phyloP scores from a whole-genome alignment of 768 basidiomycete species.

The Lanmaoa rubissima region DNA sequence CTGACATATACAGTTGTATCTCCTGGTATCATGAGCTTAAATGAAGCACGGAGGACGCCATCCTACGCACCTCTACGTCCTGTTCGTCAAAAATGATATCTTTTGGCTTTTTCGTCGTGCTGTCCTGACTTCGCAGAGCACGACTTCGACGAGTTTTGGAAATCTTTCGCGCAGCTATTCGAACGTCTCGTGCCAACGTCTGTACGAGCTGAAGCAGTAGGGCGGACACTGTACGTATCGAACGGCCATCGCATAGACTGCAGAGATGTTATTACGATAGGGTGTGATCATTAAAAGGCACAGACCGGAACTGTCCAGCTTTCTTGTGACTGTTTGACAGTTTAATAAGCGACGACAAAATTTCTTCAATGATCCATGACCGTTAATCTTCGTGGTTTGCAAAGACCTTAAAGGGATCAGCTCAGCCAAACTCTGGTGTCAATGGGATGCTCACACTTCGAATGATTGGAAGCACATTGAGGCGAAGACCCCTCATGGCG shows the following conservation, averaged over 20 bases:
- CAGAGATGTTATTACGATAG: not conserved
- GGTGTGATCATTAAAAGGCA: not conserved
- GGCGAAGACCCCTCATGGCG: conserved; percentile 76
- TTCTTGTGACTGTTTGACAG: conserved; percentile 87
- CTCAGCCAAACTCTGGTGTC: not conserved
- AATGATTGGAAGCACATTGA: conserved; percentile 81
- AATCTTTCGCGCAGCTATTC: conserved; percentile 61
- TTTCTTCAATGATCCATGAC: conserved; percentile 98
- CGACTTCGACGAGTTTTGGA: conserved; percentile 61
- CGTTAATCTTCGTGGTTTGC: conserved; percentile 88
- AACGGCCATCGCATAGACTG: conserved; percentile 85
- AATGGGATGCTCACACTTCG: conserved; percentile 61
- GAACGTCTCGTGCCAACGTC: conserved; percentile 88
- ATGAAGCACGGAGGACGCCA: not conserved
- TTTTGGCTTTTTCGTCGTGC: conserved; percentile 43
- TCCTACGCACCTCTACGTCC: conserved; percentile 53
- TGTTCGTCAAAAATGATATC: conserved; percentile 64
- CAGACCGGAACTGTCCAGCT: conserved; percentile 84
- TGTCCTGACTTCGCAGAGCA: conserved; percentile 64
- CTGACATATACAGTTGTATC: conserved; percentile 64
- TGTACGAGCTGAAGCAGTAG: conserved; percentile 95
- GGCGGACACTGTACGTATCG: conserved; percentile 92
- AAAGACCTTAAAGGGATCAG: conserved; percentile 63
- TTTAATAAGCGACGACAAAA: conserved; percentile 85
- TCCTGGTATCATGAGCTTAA: conserved; percentile 44